Evolutionary conservation across 192 early-diverging fungal genomes (phyloP).

Genomic region (Dispira simplex): DNA sequence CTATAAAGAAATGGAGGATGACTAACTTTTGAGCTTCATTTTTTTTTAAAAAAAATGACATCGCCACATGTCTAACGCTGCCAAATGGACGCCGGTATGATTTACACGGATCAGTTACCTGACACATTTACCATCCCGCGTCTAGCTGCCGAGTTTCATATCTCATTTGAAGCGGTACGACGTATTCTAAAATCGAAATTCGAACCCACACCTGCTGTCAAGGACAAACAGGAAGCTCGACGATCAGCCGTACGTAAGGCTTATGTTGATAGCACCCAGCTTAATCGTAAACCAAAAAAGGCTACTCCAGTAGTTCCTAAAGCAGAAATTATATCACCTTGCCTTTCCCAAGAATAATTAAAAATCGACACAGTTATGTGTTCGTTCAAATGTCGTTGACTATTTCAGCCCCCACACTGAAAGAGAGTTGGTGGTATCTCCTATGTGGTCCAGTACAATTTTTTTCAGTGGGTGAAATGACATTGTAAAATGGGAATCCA

Average conservation of each 20-base stretch:
- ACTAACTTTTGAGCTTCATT: neutral
- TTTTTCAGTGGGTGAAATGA: too few relatives aligned
- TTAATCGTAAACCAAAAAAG: too few relatives aligned
- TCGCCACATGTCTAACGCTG: neutral
- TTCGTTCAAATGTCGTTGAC: too few relatives aligned
- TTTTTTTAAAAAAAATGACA: neutral
- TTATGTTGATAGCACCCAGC: too few relatives aligned
- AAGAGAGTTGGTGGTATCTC: too few relatives aligned
- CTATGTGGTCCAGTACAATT: too few relatives aligned
- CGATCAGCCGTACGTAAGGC: slow-evolving; percentile 10
- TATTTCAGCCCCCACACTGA: too few relatives aligned
- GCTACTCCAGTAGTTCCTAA: too few relatives aligned
- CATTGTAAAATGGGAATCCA: too few relatives aligned
- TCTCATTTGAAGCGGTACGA: slow-evolving; percentile 30
- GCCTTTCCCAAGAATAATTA: too few relatives aligned
- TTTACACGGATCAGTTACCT: slow-evolving; percentile 27
- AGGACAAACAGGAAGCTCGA: slow-evolving; percentile 22
- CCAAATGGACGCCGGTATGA: slow-evolving; percentile 24
- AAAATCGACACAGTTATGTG: too few relatives aligned
- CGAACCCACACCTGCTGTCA: slow-evolving; percentile 16
- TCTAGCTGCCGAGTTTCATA: slow-evolving; percentile 31
- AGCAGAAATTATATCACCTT: too few relatives aligned
- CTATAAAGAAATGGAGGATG: neutral
- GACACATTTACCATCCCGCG: slow-evolving; percentile 24
- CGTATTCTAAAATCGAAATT: slow-evolving; percentile 36